Evolutionary conservation across 768 basidiomycete genomes (phyloP), one percentile per base, ranked within the genome.

Genomic region (Russula virescens): DNA sequence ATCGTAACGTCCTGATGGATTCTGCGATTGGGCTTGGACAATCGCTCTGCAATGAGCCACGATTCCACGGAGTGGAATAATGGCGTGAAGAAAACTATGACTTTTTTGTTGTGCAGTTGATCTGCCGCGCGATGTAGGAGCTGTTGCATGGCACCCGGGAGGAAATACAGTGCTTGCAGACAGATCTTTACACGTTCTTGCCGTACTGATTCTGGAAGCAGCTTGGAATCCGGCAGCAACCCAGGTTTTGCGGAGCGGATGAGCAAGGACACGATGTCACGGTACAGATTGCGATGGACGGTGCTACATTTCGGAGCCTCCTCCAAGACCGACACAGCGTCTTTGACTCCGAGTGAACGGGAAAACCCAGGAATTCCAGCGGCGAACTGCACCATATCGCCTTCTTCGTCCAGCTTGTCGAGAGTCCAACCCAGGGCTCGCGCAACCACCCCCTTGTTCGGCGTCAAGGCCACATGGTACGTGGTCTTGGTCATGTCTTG

Each of bases 341-440:
- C 31, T 11, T 34, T 3, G 14, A 62, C 61, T 21, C 8, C 8
- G 14, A 5, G 14, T 23, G 61, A 52, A 23, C 34, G 42, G 9
- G 25, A 26, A 49, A 62, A 62, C 25, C 25, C 42, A n/a, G 61
- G 50, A 38, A 62, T 62, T 19, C 61, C 61, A 1, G 49, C 55
- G 34, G 45, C 21, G 26, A 62, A 62, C 43, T 31, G 34, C 18
- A 38, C 55, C 25, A 62, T 19, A 23, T 62, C 55, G 11, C 56
- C n/a, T 18, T 58, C 55, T 25, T 62, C 61, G 26, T 47, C 61
- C 6, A 51, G 31, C 16, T 21, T 46, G 28, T 62, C 50, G 19
- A 62, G 61, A 1, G 61, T 62, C 61, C 61, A 62, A 16, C 42
- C 40, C 10, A 62, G 43, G 0, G 61, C 61, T 7, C 50, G 49